Conservation (phyloP, 2,329 filamentous ascomycete genomes). For the Epichloe baconii region DNA sequence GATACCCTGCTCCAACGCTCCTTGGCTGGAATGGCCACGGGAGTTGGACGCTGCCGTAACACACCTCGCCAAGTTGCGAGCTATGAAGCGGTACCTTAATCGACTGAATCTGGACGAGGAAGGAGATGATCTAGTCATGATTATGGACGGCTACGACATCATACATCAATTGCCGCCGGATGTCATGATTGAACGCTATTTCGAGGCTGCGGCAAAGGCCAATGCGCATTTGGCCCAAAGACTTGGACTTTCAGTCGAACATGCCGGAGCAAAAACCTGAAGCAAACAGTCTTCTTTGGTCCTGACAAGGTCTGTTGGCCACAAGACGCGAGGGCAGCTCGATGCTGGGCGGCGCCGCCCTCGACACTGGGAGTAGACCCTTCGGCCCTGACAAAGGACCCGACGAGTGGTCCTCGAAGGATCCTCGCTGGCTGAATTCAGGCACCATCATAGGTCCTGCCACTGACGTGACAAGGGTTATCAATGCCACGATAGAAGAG, state of each 20-base stretch:
- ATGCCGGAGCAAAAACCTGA: constrained; percentile 18
- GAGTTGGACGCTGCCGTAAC: constrained; percentile 21
- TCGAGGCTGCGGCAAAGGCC: constrained; percentile 36
- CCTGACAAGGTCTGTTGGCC: constrained; percentile 33
- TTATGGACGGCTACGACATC: constrained; percentile 50
- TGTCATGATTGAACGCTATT: constrained; percentile 49
- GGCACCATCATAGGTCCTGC: constrained; percentile 31
- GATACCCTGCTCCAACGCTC: constrained; percentile 25
- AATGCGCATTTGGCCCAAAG: constrained; percentile 36
- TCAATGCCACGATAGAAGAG: constrained; percentile 15
- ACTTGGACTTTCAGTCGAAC: constrained; percentile 28
- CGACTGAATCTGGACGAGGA: constrained; percentile 20
- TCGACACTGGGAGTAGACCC: constrained; percentile 17
- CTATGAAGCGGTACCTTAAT: constrained; percentile 22
- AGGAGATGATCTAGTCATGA: constrained; percentile 44
- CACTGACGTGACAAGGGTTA: constrained; percentile 15
- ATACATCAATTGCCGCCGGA: constrained; percentile 54
- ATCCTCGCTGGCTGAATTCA: constrained; percentile 31
- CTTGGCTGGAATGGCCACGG: constrained; percentile 25
- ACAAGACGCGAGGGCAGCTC: constrained; percentile 19
- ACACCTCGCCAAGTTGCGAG: constrained; percentile 27
- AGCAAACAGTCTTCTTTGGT: constrained; percentile 29
- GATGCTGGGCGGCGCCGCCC: constrained; percentile 27
- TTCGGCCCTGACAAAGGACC: constrained; percentile 25
- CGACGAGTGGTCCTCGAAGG: constrained; percentile 17